Evolutionary conservation across 2,329 filamentous ascomycete species (phyloP).

Genomic region (Phialophora verrucosa): DNA sequence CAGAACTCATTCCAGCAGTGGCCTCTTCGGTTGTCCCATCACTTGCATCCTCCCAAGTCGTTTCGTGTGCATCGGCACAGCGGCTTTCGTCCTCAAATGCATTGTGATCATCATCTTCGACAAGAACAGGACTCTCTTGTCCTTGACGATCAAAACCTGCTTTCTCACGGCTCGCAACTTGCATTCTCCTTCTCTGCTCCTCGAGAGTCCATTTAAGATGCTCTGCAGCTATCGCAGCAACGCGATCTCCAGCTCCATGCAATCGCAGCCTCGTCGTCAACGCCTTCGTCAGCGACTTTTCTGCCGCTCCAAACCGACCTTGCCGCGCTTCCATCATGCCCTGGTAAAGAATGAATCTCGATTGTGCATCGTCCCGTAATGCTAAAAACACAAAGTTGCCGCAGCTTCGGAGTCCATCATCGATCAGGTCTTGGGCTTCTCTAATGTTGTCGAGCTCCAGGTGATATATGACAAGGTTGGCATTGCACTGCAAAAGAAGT

Average conservation of each 20-base stretch:
- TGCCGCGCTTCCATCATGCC: not conserved
- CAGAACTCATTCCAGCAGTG: not conserved
- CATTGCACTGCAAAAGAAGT: not conserved
- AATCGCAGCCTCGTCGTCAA: not conserved
- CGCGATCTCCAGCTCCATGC: not conserved
- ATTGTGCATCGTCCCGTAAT: not conserved
- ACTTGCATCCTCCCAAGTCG: not conserved
- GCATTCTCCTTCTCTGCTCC: not conserved
- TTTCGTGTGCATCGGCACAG: not conserved
- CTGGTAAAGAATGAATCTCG: not conserved
- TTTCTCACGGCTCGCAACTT: not conserved
- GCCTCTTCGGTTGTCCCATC: not conserved
- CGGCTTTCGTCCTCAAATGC: not conserved
- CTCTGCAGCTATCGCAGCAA: not conserved
- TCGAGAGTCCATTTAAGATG: not conserved
- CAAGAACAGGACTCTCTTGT: not conserved
- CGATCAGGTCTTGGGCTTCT: slow-evolving; percentile 1
- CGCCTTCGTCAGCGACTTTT: not conserved
- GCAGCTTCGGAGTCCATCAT: slow-evolving; percentile 2
- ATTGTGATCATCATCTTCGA: not conserved
- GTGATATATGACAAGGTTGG: not conserved
- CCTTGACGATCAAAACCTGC: not conserved
- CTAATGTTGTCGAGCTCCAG: not conserved
- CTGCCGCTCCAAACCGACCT: not conserved
- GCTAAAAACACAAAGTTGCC: not conserved